Evolutionary conservation across 2,329 filamentous ascomycete genomes (phyloP), one percentile per base, ranked within the genome.

Genomic region (Stagonosporopsis cucurbitacearum): DNA sequence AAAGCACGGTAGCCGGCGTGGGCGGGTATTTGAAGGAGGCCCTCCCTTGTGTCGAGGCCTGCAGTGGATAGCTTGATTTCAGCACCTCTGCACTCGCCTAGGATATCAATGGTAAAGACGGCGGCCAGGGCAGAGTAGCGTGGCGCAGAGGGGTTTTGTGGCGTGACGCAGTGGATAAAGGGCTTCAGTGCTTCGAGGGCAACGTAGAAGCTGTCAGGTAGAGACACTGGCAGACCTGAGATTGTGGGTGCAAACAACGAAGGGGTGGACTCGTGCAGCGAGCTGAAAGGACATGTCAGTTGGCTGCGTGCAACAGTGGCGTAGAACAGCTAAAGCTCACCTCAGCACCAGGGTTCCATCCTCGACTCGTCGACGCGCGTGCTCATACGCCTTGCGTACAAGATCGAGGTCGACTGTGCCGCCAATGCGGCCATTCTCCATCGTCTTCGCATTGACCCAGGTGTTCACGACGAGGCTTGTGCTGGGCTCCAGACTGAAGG

Each of bases 381-480:
- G 95, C 78, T 99, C 95, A 94, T 95, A 99, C 2, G 93, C 92
- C 73, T 91, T 86, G 48, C 86, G 82, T 15, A 91, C 90, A 46
- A 99, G 78, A 20, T 89, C 85, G 37, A 85, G 78, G 77, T 99
- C 95, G 37, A 98, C 86, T 7, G 90, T 92, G 50, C 90, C 91
- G 47, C 90, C 91, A 42, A 82, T 80, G 52, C 84, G 82, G 33
- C 89, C 90, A 68, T 92, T 86, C 35, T 88, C 86, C 22, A 84
- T 79, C 64, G 90, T 90, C 25, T 86, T 83, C 17, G 91, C 91
- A 3, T 91, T 96, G 49, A 95, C 84, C 93, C 93, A 97, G 54
- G 92, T 97, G 79, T 98, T 98, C 63, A 98, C 92, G 0, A 95
- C 93, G 35, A 98, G 76, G 74, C 92, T 96, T 32, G 93, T 95